These are phyloP conservation scores for Fusarium illudens DNA, from an alignment of 2,329 filamentous ascomycete genomes.

Conservation along the genomic window DNA sequence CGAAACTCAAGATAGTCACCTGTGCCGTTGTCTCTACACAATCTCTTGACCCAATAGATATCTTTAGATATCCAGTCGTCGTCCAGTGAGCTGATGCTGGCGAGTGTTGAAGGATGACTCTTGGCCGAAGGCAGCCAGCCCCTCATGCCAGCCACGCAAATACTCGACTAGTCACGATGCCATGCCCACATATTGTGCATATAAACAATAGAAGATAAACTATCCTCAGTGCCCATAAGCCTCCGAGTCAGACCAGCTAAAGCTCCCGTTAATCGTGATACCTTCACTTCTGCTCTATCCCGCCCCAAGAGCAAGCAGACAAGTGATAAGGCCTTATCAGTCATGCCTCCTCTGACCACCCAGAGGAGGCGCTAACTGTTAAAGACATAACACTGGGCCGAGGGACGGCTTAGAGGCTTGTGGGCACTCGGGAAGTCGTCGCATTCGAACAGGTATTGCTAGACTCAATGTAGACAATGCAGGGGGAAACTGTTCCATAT, in stretches of 20 bases:
- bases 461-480: no score
- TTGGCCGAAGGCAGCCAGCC: neutral
- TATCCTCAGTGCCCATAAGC: no score
- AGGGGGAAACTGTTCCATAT: no score
- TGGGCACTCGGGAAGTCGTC: no score
- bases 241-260: neutral
- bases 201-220: neutral
- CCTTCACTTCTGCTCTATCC: neutral
- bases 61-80: neutral
- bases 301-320: neutral
- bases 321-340: neutral
- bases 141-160: neutral
- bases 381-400: neutral
- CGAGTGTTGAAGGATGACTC: neutral
- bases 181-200: neutral
- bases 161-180: neutral
- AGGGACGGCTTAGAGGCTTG: neutral
- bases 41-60: neutral
- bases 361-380: neutral
- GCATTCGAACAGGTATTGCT: no score
- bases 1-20: neutral
- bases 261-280: neutral
- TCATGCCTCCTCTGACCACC: rapidly evolving
- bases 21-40: no score
- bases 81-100: neutral